phyloP scores from a whole-genome alignment of 2,329 filamentous ascomycete species.

The Delphinella strobiligena region DNA sequence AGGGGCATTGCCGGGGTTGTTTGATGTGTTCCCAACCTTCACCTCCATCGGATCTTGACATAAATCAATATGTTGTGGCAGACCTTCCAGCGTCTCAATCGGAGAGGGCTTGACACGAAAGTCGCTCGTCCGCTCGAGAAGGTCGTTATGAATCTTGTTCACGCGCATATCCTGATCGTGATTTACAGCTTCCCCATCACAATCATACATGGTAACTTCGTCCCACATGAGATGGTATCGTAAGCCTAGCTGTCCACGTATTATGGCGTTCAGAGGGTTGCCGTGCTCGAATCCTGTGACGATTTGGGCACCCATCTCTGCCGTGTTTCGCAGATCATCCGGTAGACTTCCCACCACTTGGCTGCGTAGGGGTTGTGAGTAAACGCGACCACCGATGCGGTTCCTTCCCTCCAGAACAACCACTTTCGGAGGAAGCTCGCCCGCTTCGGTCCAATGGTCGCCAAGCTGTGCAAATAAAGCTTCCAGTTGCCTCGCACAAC shows the following conservation, averaged over 20 bases:
- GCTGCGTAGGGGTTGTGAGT: conserved; percentile 62
- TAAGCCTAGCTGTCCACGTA: conserved; percentile 80
- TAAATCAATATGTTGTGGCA: conserved; percentile 67
- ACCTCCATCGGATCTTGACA: conserved; percentile 56
- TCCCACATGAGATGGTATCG: conserved; percentile 72
- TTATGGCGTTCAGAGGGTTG: conserved; percentile 82
- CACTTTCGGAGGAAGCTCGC: conserved; percentile 60
- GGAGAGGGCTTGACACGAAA: conserved; percentile 71
- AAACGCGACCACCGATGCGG: conserved; percentile 83
- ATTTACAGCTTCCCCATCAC: conserved; percentile 65
- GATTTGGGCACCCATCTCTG: conserved; percentile 96
- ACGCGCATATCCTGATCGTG: conserved; percentile 66
- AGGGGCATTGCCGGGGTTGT: conserved; percentile 6
- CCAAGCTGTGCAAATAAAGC: conserved; percentile 73
- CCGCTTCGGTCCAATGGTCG: conserved; percentile 50
- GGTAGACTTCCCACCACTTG: conserved; percentile 42
- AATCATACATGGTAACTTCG: conserved; percentile 81
- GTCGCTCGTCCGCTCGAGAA: conserved; percentile 78
- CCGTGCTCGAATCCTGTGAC: conserved; percentile 94
- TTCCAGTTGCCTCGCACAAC: conserved; percentile 83
- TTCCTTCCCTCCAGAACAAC: conserved; percentile 77
- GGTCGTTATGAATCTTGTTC: conserved; percentile 89
- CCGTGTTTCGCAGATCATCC: conserved; percentile 55
- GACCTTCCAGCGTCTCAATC: conserved; percentile 65
- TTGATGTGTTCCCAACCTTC: conserved; percentile 42